Evolutionary conservation across 164 flowering plant species (phyloP).

Genomic region (Umbilicus rupestris): DNA sequence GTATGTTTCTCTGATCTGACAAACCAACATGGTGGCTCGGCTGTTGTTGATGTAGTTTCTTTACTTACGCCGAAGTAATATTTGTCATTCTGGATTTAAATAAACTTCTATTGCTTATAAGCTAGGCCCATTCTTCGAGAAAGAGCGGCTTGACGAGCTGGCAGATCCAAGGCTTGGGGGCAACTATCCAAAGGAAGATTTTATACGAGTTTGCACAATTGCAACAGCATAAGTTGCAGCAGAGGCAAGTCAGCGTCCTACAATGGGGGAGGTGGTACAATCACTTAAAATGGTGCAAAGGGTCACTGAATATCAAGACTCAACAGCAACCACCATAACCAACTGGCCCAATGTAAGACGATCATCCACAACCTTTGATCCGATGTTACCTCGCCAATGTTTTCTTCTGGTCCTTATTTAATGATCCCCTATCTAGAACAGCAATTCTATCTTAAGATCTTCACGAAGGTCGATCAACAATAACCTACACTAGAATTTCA

Average conservation of each 20-base stretch:
- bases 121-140: slow-evolving; percentile 90
- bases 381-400: slow-evolving; percentile 86
- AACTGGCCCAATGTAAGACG: slow-evolving; percentile 59
- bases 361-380: slow-evolving; percentile 84
- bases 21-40: background rate
- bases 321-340: slow-evolving; percentile 31
- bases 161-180: slow-evolving; percentile 74
- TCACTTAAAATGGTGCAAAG: slow-evolving; percentile 97
- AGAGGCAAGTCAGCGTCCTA: slow-evolving; percentile 86
- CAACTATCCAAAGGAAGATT: slow-evolving; percentile 83
- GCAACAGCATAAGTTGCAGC: slow-evolving; percentile 99
- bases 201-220: slow-evolving; percentile 82
- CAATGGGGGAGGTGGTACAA: slow-evolving; percentile 99
- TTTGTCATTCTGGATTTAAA: background rate
- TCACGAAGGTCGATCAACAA: slow-evolving; percentile 80
- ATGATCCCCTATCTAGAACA: slow-evolving; percentile 40
- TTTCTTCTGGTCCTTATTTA: slow-evolving; percentile 91
- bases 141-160: slow-evolving; percentile 78
- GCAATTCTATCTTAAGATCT: slow-evolving; percentile 92
- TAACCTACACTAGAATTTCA: background rate
- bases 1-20: slow-evolving; percentile 13
- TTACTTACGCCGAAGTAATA: background rate
- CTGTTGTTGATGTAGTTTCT: background rate
- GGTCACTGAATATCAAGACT: slow-evolving; percentile 61
- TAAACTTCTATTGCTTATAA: slow-evolving; percentile 31